Evolutionary conservation across 495 filamentous ascomycete species (phyloP).

Genomic region (Xylaria telfairii): DNA sequence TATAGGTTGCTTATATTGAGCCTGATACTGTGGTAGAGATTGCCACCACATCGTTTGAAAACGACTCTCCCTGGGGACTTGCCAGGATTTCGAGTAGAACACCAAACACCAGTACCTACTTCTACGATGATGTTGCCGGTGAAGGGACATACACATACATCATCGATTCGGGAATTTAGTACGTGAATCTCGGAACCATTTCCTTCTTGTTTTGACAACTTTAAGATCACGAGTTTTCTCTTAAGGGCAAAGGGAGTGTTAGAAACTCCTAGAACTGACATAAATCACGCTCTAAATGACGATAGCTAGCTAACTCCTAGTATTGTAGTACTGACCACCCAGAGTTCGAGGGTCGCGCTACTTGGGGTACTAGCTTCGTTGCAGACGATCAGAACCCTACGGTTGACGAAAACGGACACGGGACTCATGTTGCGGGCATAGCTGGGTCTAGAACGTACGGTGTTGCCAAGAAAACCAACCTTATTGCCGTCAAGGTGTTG

Average conservation of each 20-base stretch:
- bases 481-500: conserved; percentile 47
- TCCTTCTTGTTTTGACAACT: no score
- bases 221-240: no score
- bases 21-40: conserved; percentile 33
- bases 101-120: conserved; percentile 41
- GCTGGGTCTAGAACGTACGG: conserved; percentile 41
- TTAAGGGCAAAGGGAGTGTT: no score
- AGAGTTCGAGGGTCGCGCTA: conserved; percentile 60
- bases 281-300: no score
- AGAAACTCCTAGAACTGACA: no score
- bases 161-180: conserved; percentile 58
- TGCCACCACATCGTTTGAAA: conserved; percentile 32
- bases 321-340: conserved; percentile 48
- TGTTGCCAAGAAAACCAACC: conserved; percentile 43
- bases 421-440: conserved; percentile 46
- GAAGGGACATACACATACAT: conserved; percentile 52
- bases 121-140: conserved; percentile 53
- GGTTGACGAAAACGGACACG: conserved; percentile 48
- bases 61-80: conserved; percentile 51
- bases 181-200: no score
- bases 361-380: conserved; percentile 52
- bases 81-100: conserved; percentile 48
- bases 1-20: conserved; percentile 36
- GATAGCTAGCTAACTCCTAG: no score
- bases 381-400: conserved; percentile 35